These are phyloP conservation scores for Pythium coloratum DNA, from an alignment of 352 stramenopile genomes.

Conservation along the genomic window DNA sequence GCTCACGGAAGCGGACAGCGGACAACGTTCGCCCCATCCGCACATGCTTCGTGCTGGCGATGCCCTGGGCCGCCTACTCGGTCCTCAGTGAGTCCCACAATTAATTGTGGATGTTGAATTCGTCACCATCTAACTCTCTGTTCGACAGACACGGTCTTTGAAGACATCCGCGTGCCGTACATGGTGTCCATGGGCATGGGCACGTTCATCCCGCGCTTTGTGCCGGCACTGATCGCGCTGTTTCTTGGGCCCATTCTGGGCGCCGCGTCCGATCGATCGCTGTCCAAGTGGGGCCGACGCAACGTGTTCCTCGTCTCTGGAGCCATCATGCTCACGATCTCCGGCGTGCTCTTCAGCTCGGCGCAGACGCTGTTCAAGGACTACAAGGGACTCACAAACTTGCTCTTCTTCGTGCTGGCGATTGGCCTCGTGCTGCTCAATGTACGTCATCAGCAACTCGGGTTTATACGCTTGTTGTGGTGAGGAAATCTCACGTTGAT, in stretches of 20 bases:
- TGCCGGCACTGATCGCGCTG: conserved; percentile 61
- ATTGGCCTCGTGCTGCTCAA: conserved; percentile 63
- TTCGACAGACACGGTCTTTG: conserved; percentile 62
- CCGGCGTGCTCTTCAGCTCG: conserved; percentile 60
- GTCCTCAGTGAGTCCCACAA: conserved; percentile 47
- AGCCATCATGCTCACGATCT: conserved; percentile 45
- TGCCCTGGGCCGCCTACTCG: conserved; percentile 73
- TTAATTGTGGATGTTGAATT: background rate
- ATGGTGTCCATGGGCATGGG: conserved; percentile 71
- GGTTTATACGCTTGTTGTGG: too few relatives aligned
- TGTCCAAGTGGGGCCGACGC: conserved; percentile 68
- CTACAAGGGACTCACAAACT: conserved; percentile 39
- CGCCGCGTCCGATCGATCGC: conserved; percentile 66
- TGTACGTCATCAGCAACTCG: conserved; percentile 22
- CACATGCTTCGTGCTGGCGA: conserved; percentile 69
- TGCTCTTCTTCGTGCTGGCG: conserved; percentile 64
- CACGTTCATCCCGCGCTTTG: conserved; percentile 56
- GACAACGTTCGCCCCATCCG: conserved; percentile 22
- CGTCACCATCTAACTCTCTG: background rate
- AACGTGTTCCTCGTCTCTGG: conserved; percentile 66
- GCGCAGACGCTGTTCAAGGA: conserved; percentile 61
- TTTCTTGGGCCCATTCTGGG: conserved; percentile 72
- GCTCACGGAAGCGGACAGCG: conserved; percentile 7
- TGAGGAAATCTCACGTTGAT: too few relatives aligned
- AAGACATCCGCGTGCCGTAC: conserved; percentile 65